phyloP scores from a whole-genome alignment of 164 flowering plant genomes.

The Macadamia tetraphylla region DNA sequence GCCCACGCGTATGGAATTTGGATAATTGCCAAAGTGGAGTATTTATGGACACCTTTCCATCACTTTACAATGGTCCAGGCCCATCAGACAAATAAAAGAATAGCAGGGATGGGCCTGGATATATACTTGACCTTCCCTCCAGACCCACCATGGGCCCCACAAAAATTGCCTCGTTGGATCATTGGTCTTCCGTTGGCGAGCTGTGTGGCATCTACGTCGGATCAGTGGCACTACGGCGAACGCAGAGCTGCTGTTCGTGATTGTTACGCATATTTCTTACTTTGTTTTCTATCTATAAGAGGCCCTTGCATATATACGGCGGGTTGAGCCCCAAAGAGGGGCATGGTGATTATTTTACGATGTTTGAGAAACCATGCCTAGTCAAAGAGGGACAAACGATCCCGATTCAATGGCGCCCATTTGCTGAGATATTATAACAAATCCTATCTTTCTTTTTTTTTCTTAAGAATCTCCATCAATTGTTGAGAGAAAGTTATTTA shows the following conservation, averaged over 20 bases:
- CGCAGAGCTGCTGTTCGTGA: too few relatives aligned
- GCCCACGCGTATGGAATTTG: conserved; percentile 17
- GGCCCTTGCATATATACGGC: too few relatives aligned
- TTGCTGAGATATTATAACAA: too few relatives aligned
- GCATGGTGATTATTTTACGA: conserved; percentile 9
- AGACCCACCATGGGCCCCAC: background rate
- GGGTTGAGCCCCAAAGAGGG: too few relatives aligned
- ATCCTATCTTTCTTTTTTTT: too few relatives aligned
- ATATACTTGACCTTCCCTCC: conserved; percentile 3
- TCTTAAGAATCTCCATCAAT: background rate
- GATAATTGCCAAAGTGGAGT: conserved; percentile 24
- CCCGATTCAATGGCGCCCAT: conserved; percentile 19
- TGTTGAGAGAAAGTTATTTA: too few relatives aligned
- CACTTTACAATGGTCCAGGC: background rate
- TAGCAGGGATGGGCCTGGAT: conserved; percentile 17
- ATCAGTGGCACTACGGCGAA: background rate
- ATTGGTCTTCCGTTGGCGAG: conserved; percentile 10
- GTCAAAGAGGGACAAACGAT: conserved; percentile 29
- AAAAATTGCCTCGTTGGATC: conserved; percentile 11
- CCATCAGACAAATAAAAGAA: conserved; percentile 8
- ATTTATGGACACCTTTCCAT: conserved; percentile 17
- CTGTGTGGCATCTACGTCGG: conserved; percentile 20
- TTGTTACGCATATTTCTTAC: too few relatives aligned
- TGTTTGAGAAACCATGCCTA: conserved; percentile 24
- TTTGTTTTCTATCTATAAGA: too few relatives aligned